phyloP scores from a whole-genome alignment of 306 rosid species.

The Senna siamea region DNA sequence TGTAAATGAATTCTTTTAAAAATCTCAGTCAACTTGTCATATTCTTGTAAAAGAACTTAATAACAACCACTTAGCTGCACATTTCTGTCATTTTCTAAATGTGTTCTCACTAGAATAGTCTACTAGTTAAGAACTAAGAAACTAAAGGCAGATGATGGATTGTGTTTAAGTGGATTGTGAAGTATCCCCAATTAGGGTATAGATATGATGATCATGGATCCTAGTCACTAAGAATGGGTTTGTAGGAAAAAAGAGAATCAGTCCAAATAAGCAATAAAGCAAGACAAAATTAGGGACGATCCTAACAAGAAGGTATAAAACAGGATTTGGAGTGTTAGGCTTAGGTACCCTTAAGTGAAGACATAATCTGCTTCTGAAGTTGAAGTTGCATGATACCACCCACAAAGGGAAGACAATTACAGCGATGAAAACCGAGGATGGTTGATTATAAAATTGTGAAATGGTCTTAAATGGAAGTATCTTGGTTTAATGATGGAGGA shows the following conservation, averaged over 20 bases:
- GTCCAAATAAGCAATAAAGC: neutral
- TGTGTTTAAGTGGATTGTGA: no score
- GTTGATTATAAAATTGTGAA: neutral
- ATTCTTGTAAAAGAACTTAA: no score
- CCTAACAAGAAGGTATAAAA: neutral
- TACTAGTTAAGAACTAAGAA: no score
- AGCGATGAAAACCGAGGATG: constrained; percentile 12
- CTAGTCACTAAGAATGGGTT: neutral
- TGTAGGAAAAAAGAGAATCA: neutral
- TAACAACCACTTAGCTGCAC: no score
- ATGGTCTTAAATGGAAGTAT: neutral
- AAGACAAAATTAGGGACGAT: neutral
- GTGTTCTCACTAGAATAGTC: no score
- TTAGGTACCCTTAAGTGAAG: neutral
- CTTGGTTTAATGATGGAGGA: neutral
- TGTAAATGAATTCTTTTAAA: no score
- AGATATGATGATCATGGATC: no score
- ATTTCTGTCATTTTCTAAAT: no score
- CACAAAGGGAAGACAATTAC: neutral
- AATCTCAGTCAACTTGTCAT: no score
- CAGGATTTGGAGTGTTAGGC: neutral
- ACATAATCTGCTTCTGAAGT: constrained; percentile 3
- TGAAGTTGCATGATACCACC: neutral
- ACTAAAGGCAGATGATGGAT: no score
- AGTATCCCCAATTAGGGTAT: no score